Conservation (phyloP, 2,329 filamentous ascomycete genomes). For the Aspergillus awamori region DNA sequence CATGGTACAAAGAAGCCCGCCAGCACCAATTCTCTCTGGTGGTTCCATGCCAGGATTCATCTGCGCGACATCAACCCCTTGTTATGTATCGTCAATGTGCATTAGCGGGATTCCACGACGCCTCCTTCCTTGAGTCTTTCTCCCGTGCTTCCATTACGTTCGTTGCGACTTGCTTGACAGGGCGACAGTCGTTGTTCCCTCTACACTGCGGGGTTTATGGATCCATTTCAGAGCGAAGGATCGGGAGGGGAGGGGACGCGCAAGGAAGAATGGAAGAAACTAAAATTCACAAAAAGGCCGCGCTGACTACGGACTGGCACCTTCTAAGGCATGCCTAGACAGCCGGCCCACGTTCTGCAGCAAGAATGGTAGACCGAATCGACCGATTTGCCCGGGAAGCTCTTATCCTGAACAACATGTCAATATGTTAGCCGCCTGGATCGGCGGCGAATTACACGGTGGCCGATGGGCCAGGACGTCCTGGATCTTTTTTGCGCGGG, state of each 20-base stretch:
- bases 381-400: constrained; percentile 17
- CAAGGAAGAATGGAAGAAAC: background rate
- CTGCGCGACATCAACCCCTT: constrained; percentile 36
- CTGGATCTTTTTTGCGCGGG: constrained; percentile 60
- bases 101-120: constrained; percentile 18
- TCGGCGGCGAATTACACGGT: constrained; percentile 42
- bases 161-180: background rate
- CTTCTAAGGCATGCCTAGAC: constrained; percentile 15
- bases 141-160: constrained; percentile 6
- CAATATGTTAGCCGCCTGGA: constrained; percentile 37
- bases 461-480: constrained; percentile 52
- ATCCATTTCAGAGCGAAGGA: constrained; percentile 8
- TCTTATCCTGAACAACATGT: constrained; percentile 25
- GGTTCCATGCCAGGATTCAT: constrained; percentile 25
- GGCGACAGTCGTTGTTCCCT: constrained; percentile 4
- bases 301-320: constrained; percentile 10
- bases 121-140: constrained; percentile 8
- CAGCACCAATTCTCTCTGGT: constrained; percentile 11
- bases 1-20: constrained; percentile 2
- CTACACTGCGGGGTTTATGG: constrained; percentile 32
- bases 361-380: constrained; percentile 21
- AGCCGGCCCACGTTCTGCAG: constrained; percentile 26
- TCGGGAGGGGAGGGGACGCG: background rate
- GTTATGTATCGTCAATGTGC: constrained; percentile 27
- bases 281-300: constrained; percentile 2